Conservation (phyloP, 176 grass and related monocot species). For the Bromus sterilis region DNA sequence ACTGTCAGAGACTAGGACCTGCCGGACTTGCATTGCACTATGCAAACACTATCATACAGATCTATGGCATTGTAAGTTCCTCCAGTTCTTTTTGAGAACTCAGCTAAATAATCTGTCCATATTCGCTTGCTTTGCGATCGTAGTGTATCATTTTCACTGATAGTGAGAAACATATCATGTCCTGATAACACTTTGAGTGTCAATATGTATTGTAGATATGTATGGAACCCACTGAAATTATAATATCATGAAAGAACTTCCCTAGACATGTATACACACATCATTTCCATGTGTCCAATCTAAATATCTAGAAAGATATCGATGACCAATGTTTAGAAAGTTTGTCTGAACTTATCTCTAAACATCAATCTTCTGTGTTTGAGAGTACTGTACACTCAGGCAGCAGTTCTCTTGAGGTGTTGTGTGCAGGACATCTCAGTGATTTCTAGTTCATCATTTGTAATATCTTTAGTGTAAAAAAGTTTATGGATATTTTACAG, state of each 20-base stretch:
- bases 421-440: background rate
- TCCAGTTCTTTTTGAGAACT: background rate
- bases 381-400: background rate
- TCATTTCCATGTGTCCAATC: background rate
- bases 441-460: background rate
- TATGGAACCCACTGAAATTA: background rate
- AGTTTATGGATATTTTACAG: background rate
- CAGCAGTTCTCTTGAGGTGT: background rate
- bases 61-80: conserved; percentile 71
- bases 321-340: background rate
- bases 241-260: background rate
- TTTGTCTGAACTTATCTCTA: background rate
- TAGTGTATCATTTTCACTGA: background rate
- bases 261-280: background rate
- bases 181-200: background rate
- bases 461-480: background rate
- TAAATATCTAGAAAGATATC: background rate
- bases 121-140: background rate
- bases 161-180: background rate
- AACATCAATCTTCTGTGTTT: background rate
- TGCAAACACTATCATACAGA: conserved; percentile 83
- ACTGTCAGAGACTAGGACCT: conserved; percentile 53
- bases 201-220: background rate
- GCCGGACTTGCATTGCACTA: conserved; percentile 74
- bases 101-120: background rate